Evolutionary conservation across 1,284 basidiomycete genomes (phyloP).

Genomic region (Marasmius fiardii): DNA sequence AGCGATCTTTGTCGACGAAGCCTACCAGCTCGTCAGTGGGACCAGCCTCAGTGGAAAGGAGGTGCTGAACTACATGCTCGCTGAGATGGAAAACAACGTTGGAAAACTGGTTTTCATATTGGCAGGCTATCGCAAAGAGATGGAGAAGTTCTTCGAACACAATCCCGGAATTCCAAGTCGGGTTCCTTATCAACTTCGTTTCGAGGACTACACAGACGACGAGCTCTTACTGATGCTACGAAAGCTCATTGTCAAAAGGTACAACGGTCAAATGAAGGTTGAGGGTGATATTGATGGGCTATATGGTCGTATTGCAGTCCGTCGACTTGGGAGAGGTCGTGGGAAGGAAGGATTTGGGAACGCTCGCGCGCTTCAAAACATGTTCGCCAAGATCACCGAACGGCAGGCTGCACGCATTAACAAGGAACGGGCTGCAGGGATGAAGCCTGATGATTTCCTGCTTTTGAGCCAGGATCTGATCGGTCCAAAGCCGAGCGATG

Average conservation of each 20-base stretch:
- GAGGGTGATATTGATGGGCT: slow-evolving; percentile 53
- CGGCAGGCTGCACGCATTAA: slow-evolving; percentile 50
- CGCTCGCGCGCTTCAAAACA: slow-evolving; percentile 53
- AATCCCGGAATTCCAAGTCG: slow-evolving; percentile 66
- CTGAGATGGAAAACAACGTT: slow-evolving; percentile 68
- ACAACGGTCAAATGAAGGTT: slow-evolving; percentile 46
- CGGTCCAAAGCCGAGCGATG: slow-evolving; percentile 56
- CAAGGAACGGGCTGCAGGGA: slow-evolving; percentile 36
- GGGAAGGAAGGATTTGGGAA: slow-evolving; percentile 60
- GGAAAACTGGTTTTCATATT: slow-evolving; percentile 67
- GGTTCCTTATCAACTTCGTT: slow-evolving; percentile 57
- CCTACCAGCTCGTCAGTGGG: slow-evolving; percentile 55
- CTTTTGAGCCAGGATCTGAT: slow-evolving; percentile 54
- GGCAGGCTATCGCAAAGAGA: slow-evolving; percentile 64
- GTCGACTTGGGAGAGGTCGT: slow-evolving; percentile 52
- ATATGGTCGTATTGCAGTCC: slow-evolving; percentile 52
- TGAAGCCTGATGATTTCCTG: slow-evolving; percentile 43
- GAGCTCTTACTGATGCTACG: slow-evolving; percentile 55
- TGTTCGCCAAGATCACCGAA: slow-evolving; percentile 41
- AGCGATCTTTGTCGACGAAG: slow-evolving; percentile 64
- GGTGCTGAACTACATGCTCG: slow-evolving; percentile 63
- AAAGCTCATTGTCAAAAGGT: slow-evolving; percentile 42
- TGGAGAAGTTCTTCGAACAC: slow-evolving; percentile 74
- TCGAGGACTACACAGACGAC: slow-evolving; percentile 55
- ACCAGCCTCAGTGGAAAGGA: slow-evolving; percentile 48